Percentiles rank a stretch among this genome's conserved stretches.
Evolutionary conservation across 2,329 filamentous ascomycete genomes (phyloP).

Genomic region (Aureobasidium sp.): DNA sequence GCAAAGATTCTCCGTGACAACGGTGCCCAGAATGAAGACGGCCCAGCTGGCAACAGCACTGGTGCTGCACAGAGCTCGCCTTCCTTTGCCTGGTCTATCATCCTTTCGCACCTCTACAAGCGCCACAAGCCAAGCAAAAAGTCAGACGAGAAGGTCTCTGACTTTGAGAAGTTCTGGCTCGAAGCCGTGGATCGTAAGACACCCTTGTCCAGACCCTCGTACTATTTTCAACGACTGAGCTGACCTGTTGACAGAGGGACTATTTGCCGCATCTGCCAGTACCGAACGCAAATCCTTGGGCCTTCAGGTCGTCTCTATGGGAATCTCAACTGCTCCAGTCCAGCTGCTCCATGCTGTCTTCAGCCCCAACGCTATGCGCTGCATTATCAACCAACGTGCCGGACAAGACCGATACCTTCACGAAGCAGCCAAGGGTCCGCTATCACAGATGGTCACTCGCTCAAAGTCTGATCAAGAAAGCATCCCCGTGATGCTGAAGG

Average conservation of each 20-base stretch:
- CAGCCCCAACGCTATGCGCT: slow-evolving; percentile 74
- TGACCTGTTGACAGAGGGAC: slow-evolving; percentile 52
- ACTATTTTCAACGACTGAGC: not conserved
- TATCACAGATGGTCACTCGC: slow-evolving; percentile 63
- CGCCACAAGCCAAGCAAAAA: slow-evolving; percentile 23
- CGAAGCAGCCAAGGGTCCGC: slow-evolving; percentile 65
- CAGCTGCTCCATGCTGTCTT: slow-evolving; percentile 58
- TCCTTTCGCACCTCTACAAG: slow-evolving; percentile 47
- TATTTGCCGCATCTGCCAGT: slow-evolving; percentile 76
- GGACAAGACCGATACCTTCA: slow-evolving; percentile 73
- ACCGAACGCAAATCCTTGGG: slow-evolving; percentile 88
- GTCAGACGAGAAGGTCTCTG: slow-evolving; percentile 18
- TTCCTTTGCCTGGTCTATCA: slow-evolving; percentile 80
- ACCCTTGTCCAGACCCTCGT: not conserved
- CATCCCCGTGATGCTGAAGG: slow-evolving; percentile 55
- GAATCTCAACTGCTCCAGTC: slow-evolving; percentile 46
- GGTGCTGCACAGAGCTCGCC: slow-evolving; percentile 73
- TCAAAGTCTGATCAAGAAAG: slow-evolving; percentile 56
- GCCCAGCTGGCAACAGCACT: slow-evolving; percentile 36
- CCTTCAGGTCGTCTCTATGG: slow-evolving; percentile 74
- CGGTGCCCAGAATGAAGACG: slow-evolving; percentile 42
- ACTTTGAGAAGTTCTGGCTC: slow-evolving; percentile 75
- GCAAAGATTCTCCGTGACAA: slow-evolving; percentile 76
- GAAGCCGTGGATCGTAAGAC: slow-evolving; percentile 71
- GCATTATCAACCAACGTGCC: slow-evolving; percentile 74